Conservation (phyloP, 805 yeast genomes). For the Starmerella floricola region DNA sequence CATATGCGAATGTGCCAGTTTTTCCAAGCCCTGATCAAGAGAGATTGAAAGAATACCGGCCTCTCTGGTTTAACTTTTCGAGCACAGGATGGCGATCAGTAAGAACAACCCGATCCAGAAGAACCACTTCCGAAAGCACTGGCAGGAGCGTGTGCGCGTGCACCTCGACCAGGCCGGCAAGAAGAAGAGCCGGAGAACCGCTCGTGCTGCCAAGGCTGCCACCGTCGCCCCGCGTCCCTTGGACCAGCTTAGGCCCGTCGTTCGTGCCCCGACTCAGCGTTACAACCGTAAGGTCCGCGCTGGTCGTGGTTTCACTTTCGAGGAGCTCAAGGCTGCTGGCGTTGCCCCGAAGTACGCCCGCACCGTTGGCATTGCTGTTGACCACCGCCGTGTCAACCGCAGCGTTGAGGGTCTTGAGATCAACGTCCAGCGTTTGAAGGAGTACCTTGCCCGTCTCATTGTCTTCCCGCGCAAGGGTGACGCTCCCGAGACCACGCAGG, state of each 20-base stretch:
- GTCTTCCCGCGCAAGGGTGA: conserved; percentile 82
- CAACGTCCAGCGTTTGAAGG: conserved; percentile 93
- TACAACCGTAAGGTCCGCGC: conserved; percentile 99
- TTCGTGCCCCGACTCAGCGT: conserved; percentile 96
- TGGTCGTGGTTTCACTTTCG: conserved; percentile 97
- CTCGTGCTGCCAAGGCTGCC: conserved; percentile 91
- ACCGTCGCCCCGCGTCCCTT: conserved; percentile 94
- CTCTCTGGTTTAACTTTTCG: conserved; percentile 13
- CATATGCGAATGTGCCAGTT: neutral
- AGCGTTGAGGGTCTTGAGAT: conserved; percentile 86
- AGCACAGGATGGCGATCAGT: conserved; percentile 62
- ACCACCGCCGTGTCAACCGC: conserved; percentile 99
- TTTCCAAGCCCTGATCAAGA: conserved; percentile 5
- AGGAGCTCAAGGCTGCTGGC: conserved; percentile 97
- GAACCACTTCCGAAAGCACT: conserved; percentile 99
- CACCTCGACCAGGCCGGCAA: conserved; percentile 99
- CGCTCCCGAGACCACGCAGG: conserved; percentile 60
- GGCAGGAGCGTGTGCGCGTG: conserved; percentile 99
- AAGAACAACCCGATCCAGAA: conserved; percentile 98
- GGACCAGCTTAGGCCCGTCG: conserved; percentile 92
- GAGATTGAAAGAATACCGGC: conserved; percentile 12
- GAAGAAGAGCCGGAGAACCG: conserved; percentile 91
- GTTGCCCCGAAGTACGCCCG: conserved; percentile 81
- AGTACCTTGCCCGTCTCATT: conserved; percentile 89
- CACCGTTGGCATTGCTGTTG: conserved; percentile 97